Conservation (phyloP, 441 rosid genomes). For the Pelargonium citronellum region DNA sequence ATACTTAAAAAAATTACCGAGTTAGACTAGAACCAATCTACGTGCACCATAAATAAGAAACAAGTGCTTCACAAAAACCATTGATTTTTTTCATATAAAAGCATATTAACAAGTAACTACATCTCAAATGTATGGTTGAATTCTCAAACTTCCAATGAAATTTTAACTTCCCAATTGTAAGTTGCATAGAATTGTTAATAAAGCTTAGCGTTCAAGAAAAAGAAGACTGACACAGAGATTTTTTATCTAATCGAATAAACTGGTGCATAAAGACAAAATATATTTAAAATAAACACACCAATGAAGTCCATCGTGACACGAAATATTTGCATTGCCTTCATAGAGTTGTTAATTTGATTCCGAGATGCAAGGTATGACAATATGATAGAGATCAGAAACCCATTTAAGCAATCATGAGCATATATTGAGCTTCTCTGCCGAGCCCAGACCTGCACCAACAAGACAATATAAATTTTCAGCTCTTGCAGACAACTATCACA, state of each 20-base stretch:
- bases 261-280: not conserved
- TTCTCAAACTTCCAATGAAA: not conserved
- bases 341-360: conserved; percentile 48
- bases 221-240: not conserved
- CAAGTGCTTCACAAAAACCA: not conserved
- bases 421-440: conserved; percentile 73
- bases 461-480: conserved; percentile 11
- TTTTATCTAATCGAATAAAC: not conserved
- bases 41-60: not conserved
- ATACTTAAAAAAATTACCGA: not conserved
- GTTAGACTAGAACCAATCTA: not conserved
- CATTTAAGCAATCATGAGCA: conserved; percentile 74
- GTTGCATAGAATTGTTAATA: not conserved
- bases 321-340: conserved; percentile 71
- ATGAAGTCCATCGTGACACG: conserved; percentile 65
- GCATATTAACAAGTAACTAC: not conserved
- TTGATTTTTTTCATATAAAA: not conserved
- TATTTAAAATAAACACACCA: conserved; percentile 37
- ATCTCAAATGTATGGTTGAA: not conserved
- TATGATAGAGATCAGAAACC: conserved; percentile 60
- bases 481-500: not conserved
- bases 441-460: conserved; percentile 68
- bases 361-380: conserved; percentile 57
- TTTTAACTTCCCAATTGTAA: not conserved
- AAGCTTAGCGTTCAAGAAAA: not conserved